Evolutionary conservation across 768 basidiomycete species (phyloP), one percentile per base, ranked within the genome.

Genomic region (Termitomyces sp.): DNA sequence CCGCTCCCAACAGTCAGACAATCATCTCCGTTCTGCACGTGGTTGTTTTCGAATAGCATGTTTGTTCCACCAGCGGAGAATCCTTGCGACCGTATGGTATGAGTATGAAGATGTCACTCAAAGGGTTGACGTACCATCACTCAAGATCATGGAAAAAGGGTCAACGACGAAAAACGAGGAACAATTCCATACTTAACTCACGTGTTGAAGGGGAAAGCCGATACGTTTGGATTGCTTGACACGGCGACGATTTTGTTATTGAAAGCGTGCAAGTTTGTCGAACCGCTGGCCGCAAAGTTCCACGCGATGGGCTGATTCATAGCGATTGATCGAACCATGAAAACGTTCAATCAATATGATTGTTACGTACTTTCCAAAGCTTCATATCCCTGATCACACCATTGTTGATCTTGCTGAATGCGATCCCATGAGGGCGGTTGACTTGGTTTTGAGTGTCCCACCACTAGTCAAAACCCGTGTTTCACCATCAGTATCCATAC

Each of bases 141-240:
- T 76, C 60, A 44, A 11, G 48, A 52, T 15, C 9, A 42, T n/a
- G 4, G 30, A 20, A 1, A 46, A 1, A 11, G 12, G 12, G 24
- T 54, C 53, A 42, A 30, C 24, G 16, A 46, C 48, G 16, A 15
- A 39, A 18, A 16, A 48, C 9, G 41, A 42, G n/a, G 41, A 20
- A n/a, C n/a, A 42, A 20, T 9, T 42, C 4, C 9, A 11, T n/a
- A 9, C 7, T 20, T 39, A 37, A 71, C 81, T 48, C 67, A 84
- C 82, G 82, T 85, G 61, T 86, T 86, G 69, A 83, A 84, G 8
- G 84, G 83, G 71, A 84, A 83, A 1, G 80, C 75, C 80, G 83
- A 59, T 9, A 42, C 61, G 20, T 58, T 57, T 13, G 57, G 61
- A 39, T 70, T 79, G 60, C 78, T 76, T 1, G 85, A 84, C 8